A percentile compares a stretch with the other conserved stretches of the same genome.
Conservation (phyloP, 768 basidiomycete genomes). For the Pluteus cervinus region DNA sequence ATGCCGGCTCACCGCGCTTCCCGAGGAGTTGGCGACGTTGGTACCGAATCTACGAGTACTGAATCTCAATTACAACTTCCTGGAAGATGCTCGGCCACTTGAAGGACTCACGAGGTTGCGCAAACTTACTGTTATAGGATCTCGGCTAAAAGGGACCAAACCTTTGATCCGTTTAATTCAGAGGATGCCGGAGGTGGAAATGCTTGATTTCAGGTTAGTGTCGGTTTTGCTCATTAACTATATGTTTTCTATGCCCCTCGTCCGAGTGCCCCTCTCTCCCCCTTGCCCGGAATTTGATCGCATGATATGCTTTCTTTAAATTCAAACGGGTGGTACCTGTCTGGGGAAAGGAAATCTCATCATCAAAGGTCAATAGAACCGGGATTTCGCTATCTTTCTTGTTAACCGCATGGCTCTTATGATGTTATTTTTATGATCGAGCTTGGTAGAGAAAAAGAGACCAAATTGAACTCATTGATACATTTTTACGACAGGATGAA, state of each 20-base stretch:
- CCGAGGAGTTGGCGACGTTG: slow-evolving; percentile 54
- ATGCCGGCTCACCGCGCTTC: slow-evolving; percentile 74
- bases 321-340: too few relatives aligned
- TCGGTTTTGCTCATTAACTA: slow-evolving; percentile 8
- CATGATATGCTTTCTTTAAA: too few relatives aligned
- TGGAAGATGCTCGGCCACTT: slow-evolving; percentile 66
- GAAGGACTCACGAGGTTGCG: slow-evolving; percentile 69
- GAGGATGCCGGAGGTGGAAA: slow-evolving; percentile 75
- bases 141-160: slow-evolving; percentile 69
- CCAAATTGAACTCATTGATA: slow-evolving; percentile 9
- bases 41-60: slow-evolving; percentile 84
- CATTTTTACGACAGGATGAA: slow-evolving; percentile 61
- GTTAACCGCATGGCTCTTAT: slow-evolving; percentile 7
- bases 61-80: slow-evolving; percentile 97
- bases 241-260: slow-evolving; percentile 10
- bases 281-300: too few relatives aligned
- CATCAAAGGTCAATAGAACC: too few relatives aligned
- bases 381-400: slow-evolving; percentile 7
- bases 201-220: slow-evolving; percentile 80
- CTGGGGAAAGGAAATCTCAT: too few relatives aligned
- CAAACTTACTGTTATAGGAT: slow-evolving; percentile 85
- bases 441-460: neutral
- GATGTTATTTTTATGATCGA: slow-evolving; percentile 2
- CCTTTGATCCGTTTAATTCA: slow-evolving; percentile 66
- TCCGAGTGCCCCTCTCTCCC: too few relatives aligned